Conservation (phyloP, 352 stramenopile genomes). For the Elongisporangium prolatum region DNA sequence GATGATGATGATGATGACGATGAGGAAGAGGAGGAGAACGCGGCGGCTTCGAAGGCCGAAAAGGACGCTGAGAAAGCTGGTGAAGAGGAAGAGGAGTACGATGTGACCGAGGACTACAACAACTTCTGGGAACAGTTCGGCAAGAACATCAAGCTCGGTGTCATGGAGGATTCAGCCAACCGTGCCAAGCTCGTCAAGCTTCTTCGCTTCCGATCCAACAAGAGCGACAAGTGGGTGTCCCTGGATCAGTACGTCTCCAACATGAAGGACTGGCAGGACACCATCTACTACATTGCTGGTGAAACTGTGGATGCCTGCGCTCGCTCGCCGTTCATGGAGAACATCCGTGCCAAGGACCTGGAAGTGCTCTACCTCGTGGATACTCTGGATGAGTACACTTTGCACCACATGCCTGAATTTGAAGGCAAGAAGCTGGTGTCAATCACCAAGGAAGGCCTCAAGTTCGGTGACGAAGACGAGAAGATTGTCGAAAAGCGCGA, state of each 20-base stretch:
- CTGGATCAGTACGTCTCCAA: conserved; percentile 95
- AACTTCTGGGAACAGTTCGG: conserved; percentile 98
- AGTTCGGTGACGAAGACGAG: conserved; percentile 98
- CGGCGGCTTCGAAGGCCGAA: conserved; percentile 54
- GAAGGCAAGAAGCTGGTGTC: conserved; percentile 95
- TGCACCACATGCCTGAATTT: conserved; percentile 93
- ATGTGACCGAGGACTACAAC: conserved; percentile 90
- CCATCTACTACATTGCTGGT: conserved; percentile 98
- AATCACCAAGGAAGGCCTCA: conserved; percentile 98
- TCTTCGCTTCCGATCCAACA: conserved; percentile 95
- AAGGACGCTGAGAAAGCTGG: conserved; percentile 75
- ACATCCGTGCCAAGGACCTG: conserved; percentile 94
- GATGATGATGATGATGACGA: conserved; percentile 52
- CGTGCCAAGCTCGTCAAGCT: conserved; percentile 95
- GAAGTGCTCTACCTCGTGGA: conserved; percentile 99
- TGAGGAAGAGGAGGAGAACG: conserved; percentile 38
- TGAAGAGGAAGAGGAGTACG: conserved; percentile 47
- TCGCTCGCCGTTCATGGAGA: conserved; percentile 97
- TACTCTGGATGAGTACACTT: conserved; percentile 97
- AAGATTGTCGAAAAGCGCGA: conserved; percentile 92
- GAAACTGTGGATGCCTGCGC: conserved; percentile 91
- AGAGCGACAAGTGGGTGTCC: conserved; percentile 90
- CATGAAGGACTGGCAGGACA: conserved; percentile 99
- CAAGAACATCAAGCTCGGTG: conserved; percentile 98
- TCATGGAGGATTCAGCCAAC: conserved; percentile 98